Percentiles rank a stretch among this genome's conserved stretches.
phyloP scores from a whole-genome alignment of 176 grass and related monocot species.

The Ampelocalamus luodianensis region DNA sequence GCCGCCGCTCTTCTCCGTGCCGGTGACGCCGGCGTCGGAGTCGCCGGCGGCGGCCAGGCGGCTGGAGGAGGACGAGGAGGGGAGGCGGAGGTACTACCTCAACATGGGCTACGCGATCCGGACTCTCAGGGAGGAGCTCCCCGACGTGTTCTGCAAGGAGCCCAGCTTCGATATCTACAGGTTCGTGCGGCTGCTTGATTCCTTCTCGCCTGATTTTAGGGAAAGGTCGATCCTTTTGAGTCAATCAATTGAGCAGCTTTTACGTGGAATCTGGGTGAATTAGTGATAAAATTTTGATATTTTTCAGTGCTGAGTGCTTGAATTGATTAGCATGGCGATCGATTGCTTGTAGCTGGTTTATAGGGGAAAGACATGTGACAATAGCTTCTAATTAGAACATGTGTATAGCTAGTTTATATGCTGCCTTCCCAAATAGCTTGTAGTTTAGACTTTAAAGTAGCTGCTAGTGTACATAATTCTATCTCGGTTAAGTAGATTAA shows the following conservation, averaged over 20 bases:
- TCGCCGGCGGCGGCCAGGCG: slow-evolving; percentile 49
- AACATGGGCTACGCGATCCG: slow-evolving; percentile 96
- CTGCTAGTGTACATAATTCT: not conserved
- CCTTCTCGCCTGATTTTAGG: not conserved
- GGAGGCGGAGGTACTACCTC: slow-evolving; percentile 79
- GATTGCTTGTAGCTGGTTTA: slow-evolving; percentile 8
- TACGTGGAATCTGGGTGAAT: not conserved
- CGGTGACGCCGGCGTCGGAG: slow-evolving; percentile 48
- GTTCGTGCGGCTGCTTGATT: slow-evolving; percentile 30
- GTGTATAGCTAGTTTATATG: not conserved
- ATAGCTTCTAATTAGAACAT: not conserved
- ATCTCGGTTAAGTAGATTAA: not conserved
- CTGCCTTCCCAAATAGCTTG: not conserved
- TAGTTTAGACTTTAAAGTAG: not conserved
- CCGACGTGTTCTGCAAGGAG: slow-evolving; percentile 70
- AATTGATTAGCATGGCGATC: not conserved
- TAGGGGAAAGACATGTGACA: not conserved
- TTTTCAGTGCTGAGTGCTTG: not conserved
- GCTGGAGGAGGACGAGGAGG: slow-evolving; percentile 64
- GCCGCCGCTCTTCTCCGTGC: slow-evolving; percentile 54
- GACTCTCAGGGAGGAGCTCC: slow-evolving; percentile 88
- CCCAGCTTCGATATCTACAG: slow-evolving; percentile 90
- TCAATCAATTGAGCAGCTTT: not conserved
- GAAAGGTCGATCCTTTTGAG: not conserved
- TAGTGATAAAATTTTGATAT: not conserved